A percentile compares a stretch with the other conserved stretches of the same genome.
Evolutionary conservation across 352 stramenopile species (phyloP).

Genomic region (Phytophthora fragariaefolia): DNA sequence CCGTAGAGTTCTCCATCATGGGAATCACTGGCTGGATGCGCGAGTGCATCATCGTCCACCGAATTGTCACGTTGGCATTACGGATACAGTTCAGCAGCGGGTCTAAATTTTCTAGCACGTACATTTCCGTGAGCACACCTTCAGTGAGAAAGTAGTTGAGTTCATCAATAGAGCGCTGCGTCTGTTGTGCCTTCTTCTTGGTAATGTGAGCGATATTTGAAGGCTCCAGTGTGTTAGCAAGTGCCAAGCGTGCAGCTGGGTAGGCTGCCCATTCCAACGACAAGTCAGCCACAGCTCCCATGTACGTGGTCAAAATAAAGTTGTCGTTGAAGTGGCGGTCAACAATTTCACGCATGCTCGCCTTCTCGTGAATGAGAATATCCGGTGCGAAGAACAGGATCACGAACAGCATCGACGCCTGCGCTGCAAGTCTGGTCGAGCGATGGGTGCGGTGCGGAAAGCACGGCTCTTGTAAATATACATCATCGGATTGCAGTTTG

Average conservation of each 20-base stretch:
- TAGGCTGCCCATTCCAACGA: constrained; percentile 94
- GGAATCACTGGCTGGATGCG: constrained; percentile 84
- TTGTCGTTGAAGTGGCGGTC: constrained; percentile 97
- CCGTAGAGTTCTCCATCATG: constrained; percentile 88
- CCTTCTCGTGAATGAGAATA: constrained; percentile 92
- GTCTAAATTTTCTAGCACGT: constrained; percentile 93
- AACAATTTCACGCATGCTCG: constrained; percentile 95
- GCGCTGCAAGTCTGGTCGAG: constrained; percentile 88
- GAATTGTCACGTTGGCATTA: constrained; percentile 92
- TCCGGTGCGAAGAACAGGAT: constrained; percentile 95
- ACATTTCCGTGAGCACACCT: constrained; percentile 93
- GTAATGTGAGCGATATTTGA: constrained; percentile 92
- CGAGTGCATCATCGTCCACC: constrained; percentile 96
- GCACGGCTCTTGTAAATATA: constrained; percentile 92
- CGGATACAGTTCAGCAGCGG: constrained; percentile 92
- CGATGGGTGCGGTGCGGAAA: constrained; percentile 94
- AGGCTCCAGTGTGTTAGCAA: constrained; percentile 89
- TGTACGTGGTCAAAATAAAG: constrained; percentile 96
- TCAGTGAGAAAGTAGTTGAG: constrained; percentile 93
- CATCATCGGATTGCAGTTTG: constrained; percentile 94
- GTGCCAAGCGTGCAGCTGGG: constrained; percentile 85
- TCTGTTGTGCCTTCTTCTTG: constrained; percentile 88
- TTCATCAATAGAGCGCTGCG: constrained; percentile 87
- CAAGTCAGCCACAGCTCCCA: constrained; percentile 94
- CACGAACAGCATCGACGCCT: constrained; percentile 96